Evolutionary conservation across 768 basidiomycete species (phyloP), one percentile per base, ranked within the genome.

Genomic region (Pleurotus citrinopileatus): DNA sequence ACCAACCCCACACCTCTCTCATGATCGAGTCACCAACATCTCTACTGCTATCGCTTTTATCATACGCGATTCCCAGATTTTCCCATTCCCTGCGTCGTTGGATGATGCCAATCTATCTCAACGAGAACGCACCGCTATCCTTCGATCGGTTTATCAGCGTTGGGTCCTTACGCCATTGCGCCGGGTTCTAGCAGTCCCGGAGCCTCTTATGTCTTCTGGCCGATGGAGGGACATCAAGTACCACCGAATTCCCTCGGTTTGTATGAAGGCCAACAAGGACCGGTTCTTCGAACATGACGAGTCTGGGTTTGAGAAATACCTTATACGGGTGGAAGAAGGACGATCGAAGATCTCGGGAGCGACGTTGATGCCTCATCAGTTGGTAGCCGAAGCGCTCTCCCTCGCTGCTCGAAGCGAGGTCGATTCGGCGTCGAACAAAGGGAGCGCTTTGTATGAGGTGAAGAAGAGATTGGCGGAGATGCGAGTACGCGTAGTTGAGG

Each of bases 21-120:
- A 88, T 52, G 88, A 89, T 60, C 75, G 79, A 10, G 70, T 76
- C 53, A 84, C 83, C 3, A 84, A 85, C 63, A 81, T 90, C 58
- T 65, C 82, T 4, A 83, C 87, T 0, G 86, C 86, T 32, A 77
- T 90, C 42, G 69, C 73, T 13, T 68, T 80, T 13, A 73, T 84
- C 45, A 70, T 90, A 12, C 76, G 77, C 56, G 64, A 70, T 3
- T 60, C 67, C 0, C 71, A 73, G 4, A 59, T 66, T 20, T 32
- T 57, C 3, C 47, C 65, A 12, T 67, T 69, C 40, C 69, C 75
- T 4, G 66, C 72, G 13, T 64, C 69, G 12, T 60, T 73, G 6
- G 63, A 71, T 1, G 60, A 68, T 32, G 36, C 61, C 2, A 36
- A 3, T 12, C 55, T 70, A 5, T 57, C 63, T 2, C 45, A 62